phyloP scores from a whole-genome alignment of 2,329 filamentous ascomycete species.

The Ophiocordyceps camponoti-floridani region DNA sequence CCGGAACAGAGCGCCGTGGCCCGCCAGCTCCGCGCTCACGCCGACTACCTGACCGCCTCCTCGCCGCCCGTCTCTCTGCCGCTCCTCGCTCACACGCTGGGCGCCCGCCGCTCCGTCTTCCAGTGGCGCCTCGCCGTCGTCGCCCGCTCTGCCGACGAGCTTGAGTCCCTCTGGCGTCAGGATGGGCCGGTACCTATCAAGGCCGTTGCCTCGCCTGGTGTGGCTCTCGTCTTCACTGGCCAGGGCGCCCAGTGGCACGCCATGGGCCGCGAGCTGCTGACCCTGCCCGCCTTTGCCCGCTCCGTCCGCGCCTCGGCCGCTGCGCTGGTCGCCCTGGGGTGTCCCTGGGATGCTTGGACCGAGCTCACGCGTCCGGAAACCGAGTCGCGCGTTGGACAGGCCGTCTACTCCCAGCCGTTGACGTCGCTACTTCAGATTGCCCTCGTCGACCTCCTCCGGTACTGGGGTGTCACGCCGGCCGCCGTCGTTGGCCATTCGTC shows the following conservation, averaged over 20 bases:
- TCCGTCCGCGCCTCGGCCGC: not conserved
- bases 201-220: not conserved
- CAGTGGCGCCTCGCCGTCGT: not conserved
- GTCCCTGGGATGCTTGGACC: not conserved
- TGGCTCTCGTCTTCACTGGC: not conserved
- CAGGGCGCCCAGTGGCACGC: not conserved
- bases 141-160: not conserved
- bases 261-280: not conserved
- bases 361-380: not conserved
- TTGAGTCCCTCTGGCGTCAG: not conserved
- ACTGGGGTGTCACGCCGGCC: not conserved
- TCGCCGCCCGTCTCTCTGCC: not conserved
- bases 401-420: not conserved
- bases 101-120: not conserved
- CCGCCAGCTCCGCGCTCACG: not conserved
- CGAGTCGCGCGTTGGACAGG: not conserved
- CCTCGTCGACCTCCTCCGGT: not conserved
- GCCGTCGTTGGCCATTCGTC: not conserved
- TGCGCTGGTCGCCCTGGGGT: not conserved
- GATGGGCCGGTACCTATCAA: not conserved
- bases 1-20: not conserved
- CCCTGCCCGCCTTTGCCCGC: not conserved
- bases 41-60: not conserved
- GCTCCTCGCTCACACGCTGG: not conserved
- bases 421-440: not conserved